Evolutionary conservation across 306 rosid species (phyloP).

Genomic region (Gastrolobium villosum): DNA sequence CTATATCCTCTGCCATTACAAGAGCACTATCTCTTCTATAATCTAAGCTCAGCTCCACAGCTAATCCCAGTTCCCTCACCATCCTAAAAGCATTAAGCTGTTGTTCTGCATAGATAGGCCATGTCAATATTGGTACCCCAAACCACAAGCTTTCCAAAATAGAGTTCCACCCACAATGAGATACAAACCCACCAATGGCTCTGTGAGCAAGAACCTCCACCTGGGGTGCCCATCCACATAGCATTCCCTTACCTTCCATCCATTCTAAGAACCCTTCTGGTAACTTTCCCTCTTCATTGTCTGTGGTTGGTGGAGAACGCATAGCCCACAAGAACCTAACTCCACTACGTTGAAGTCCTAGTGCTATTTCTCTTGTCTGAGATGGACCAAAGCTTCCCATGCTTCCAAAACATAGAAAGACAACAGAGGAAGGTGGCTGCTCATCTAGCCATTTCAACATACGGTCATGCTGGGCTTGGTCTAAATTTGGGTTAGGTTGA

Average conservation of each 20-base stretch:
- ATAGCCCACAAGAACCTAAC: constrained; percentile 69
- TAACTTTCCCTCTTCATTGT: constrained; percentile 39
- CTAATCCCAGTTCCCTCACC: constrained; percentile 59
- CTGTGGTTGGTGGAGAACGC: constrained; percentile 47
- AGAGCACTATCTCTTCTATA: constrained; percentile 51
- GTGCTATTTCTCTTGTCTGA: constrained; percentile 69
- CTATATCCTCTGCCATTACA: constrained; percentile 67
- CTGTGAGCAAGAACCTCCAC: constrained; percentile 63
- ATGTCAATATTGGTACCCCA: constrained; percentile 73
- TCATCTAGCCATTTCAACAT: constrained; percentile 70
- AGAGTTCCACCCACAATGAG: constrained; percentile 84
- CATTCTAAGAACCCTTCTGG: constrained; percentile 69
- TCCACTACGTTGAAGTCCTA: constrained; percentile 57
- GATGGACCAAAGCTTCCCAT: constrained; percentile 59
- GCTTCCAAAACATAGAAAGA: constrained; percentile 77
- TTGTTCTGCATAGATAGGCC: constrained; percentile 82
- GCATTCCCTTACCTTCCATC: constrained; percentile 61
- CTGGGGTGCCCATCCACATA: constrained; percentile 79
- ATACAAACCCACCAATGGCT: constrained; percentile 65
- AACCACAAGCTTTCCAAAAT: constrained; percentile 74
- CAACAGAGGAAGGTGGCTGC: constrained; percentile 61
- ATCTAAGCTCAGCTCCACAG: constrained; percentile 59
- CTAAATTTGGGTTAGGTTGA: constrained; percentile 48
- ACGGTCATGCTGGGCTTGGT: constrained; percentile 52
- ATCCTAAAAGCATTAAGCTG: constrained; percentile 66